Evolutionary conservation across 225 moss, liverwort and hornwort species (phyloP).

Genomic region (Pseudisothecium myosuroides): DNA sequence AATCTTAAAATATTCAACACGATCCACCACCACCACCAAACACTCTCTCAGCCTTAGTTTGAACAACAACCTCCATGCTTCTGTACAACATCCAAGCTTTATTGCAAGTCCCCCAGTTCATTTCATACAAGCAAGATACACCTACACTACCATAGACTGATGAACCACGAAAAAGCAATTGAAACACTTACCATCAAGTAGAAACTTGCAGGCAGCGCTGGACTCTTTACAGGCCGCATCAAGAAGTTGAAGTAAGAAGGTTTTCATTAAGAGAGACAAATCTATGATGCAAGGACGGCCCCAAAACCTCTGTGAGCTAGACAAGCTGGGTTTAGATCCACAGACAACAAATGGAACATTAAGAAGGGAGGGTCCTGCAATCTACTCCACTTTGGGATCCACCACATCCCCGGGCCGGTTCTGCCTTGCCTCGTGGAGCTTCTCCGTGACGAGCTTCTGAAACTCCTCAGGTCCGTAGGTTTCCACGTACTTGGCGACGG

Average conservation of each 20-base stretch:
- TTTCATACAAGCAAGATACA: constrained; percentile 8
- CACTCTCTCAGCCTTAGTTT: not conserved
- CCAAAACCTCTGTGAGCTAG: not conserved
- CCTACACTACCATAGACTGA: not conserved
- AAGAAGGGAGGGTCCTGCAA: not conserved
- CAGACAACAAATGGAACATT: not conserved
- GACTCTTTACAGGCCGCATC: not conserved
- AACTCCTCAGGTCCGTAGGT: constrained; percentile 8
- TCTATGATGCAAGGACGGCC: not conserved
- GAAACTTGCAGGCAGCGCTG: not conserved
- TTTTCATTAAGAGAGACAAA: not conserved
- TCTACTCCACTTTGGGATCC: constrained; percentile 3
- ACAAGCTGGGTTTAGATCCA: not conserved
- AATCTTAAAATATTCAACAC: not conserved
- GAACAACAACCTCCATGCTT: not conserved
- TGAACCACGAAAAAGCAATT: not conserved
- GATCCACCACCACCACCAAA: not conserved
- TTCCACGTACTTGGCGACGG: constrained; percentile 21
- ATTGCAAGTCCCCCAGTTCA: not conserved
- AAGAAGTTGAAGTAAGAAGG: not conserved
- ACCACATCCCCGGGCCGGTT: not conserved
- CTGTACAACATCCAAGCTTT: constrained; percentile 20
- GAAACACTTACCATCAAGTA: not conserved
- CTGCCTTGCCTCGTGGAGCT: not conserved
- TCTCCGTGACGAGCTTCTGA: constrained; percentile 13